A percentile compares a stretch with the other conserved stretches of the same genome.
phyloP scores from a whole-genome alignment of 176 grass and related monocot genomes.

The Olyra latifolia region DNA sequence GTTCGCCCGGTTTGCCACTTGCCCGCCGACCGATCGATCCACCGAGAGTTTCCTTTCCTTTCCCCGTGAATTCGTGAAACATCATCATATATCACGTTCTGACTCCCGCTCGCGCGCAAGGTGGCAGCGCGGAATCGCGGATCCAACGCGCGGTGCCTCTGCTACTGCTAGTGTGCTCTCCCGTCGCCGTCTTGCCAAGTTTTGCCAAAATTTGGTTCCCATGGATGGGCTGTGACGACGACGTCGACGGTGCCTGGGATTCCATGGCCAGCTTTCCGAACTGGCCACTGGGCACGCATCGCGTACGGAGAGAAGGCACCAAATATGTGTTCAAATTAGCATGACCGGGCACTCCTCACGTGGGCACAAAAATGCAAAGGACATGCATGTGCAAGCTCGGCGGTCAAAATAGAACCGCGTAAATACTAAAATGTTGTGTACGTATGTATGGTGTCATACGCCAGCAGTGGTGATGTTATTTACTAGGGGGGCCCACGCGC shows the following conservation, averaged over 20 bases:
- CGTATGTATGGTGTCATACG: background rate
- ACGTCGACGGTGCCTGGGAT: background rate
- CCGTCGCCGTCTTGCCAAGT: background rate
- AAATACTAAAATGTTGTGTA: background rate
- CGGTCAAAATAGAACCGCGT: background rate
- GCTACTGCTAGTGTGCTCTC: no score
- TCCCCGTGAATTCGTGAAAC: background rate
- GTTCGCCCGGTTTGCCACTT: background rate
- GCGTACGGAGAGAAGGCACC: background rate
- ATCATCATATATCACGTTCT: background rate
- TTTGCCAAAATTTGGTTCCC: no score
- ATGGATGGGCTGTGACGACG: background rate
- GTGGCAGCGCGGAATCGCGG: background rate
- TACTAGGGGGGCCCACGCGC: no score
- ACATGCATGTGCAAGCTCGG: background rate
- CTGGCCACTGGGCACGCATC: no score
- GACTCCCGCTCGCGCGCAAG: background rate
- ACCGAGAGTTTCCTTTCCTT: background rate
- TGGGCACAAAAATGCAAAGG: background rate
- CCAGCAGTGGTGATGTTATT: background rate
- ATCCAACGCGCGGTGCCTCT: no score
- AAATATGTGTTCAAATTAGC: constrained; percentile 5
- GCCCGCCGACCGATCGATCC: background rate
- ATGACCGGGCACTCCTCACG: background rate
- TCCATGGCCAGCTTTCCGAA: background rate